Evolutionary conservation across 2,329 filamentous ascomycete species (phyloP).

Genomic region (Phaeosphaeriaceae sp.): DNA sequence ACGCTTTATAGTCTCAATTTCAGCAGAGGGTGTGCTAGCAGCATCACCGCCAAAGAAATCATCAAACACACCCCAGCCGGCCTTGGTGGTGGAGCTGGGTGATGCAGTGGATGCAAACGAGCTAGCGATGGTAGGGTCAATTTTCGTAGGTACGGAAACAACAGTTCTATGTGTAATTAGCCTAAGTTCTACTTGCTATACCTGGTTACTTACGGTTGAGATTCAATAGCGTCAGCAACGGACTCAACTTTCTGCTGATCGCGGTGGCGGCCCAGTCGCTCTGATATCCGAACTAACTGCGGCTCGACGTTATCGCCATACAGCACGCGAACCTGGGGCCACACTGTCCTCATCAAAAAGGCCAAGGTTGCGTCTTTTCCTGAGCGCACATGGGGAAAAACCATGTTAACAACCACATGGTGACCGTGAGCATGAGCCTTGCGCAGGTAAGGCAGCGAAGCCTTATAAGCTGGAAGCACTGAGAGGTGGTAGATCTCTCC

Average conservation of each 20-base stretch:
- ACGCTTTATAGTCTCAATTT: slow-evolving; percentile 18
- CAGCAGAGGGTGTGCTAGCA: slow-evolving; percentile 22
- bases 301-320: slow-evolving; percentile 95
- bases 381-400: slow-evolving; percentile 74
- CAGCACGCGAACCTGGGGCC: slow-evolving; percentile 79
- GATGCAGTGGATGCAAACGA: slow-evolving; percentile 25
- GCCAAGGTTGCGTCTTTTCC: slow-evolving; percentile 71
- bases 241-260: slow-evolving; percentile 68
- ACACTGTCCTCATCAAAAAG: slow-evolving; percentile 78
- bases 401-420: slow-evolving; percentile 70
- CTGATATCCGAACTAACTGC: slow-evolving; percentile 88
- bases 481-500: slow-evolving; percentile 74
- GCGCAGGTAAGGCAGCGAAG: slow-evolving; percentile 74
- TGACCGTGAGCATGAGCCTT: slow-evolving; percentile 72
- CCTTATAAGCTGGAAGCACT: slow-evolving; percentile 76
- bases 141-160: slow-evolving; percentile 21
- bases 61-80: slow-evolving; percentile 40
- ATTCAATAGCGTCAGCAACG: slow-evolving; percentile 61
- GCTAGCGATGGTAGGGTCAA: slow-evolving; percentile 28
- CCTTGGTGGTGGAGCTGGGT: slow-evolving; percentile 26
- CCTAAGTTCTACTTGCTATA: slow-evolving; percentile 1
- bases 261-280: slow-evolving; percentile 80
- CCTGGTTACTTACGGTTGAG: slow-evolving; percentile 28
- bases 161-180: slow-evolving; percentile 17
- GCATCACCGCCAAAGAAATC: slow-evolving; percentile 38